Evolutionary conservation across 331 rosid genomes (phyloP).

Genomic region (Stylosanthes scabra): DNA sequence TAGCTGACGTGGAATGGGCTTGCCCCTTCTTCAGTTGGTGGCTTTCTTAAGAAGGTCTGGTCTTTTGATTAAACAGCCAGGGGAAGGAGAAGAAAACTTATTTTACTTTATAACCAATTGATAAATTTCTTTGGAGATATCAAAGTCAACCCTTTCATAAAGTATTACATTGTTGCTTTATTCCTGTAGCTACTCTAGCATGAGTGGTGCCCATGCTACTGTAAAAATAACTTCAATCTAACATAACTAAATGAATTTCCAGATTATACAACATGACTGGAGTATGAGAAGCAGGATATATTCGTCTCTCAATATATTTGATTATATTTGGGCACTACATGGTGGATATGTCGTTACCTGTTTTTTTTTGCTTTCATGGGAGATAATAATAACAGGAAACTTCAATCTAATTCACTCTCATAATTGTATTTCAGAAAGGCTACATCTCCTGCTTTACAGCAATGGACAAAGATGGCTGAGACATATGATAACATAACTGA

Average conservation of each 20-base stretch:
- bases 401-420: slow-evolving; percentile 24
- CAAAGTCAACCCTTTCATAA: slow-evolving; percentile 12
- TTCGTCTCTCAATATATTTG: slow-evolving; percentile 27
- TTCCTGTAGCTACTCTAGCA: neutral
- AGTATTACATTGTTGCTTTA: slow-evolving; percentile 10
- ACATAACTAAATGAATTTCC: slow-evolving; percentile 8
- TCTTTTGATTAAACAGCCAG: slow-evolving; percentile 2
- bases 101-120: slow-evolving; percentile 4
- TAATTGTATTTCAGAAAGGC: slow-evolving; percentile 64
- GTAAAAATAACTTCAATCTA: neutral
- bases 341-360: slow-evolving; percentile 24
- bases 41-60: neutral
- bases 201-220: slow-evolving; percentile 17
- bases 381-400: slow-evolving; percentile 2
- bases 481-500: slow-evolving; percentile 78
- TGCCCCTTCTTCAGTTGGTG: neutral
- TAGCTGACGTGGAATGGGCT: slow-evolving; percentile 1
- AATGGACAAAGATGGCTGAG: slow-evolving; percentile 95
- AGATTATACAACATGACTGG: neutral
- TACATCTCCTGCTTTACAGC: slow-evolving; percentile 73
- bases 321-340: slow-evolving; percentile 31
- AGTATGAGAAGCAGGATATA: slow-evolving; percentile 17
- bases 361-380: slow-evolving; percentile 27
- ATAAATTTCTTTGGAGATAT: slow-evolving; percentile 4
- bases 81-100: neutral